These are phyloP conservation scores for Sisymbrium altissimum DNA, from an alignment of 345 rosid genomes.

Conservation along the genomic window DNA sequence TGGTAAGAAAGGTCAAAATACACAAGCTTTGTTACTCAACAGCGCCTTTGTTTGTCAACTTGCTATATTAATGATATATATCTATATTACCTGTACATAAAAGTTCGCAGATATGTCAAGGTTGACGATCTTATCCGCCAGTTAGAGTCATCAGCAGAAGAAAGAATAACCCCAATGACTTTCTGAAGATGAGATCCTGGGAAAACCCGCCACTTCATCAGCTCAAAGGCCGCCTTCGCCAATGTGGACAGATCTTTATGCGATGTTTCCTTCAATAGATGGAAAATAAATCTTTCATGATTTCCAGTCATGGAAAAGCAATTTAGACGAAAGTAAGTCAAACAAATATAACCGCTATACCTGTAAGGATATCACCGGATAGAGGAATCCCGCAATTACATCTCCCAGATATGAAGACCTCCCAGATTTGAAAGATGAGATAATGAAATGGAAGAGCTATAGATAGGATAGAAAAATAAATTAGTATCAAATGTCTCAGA, in stretches of 20 bases:
- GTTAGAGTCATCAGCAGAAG: conserved; percentile 73
- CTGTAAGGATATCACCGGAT: conserved; percentile 91
- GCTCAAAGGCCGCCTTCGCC: conserved; percentile 95
- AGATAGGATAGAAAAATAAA: background rate
- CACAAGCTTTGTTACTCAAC: background rate
- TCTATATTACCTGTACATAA: conserved; percentile 81
- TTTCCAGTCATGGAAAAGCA: background rate
- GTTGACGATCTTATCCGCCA: conserved; percentile 98
- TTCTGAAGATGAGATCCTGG: conserved; percentile 76
- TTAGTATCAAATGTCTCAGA: conserved; percentile 8
- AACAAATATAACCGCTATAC: conserved; percentile 39
- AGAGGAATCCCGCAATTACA: conserved; percentile 67
- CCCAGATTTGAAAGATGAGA: conserved; percentile 87
- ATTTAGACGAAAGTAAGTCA: background rate
- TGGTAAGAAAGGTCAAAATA: conserved; percentile 29
- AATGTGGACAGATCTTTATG: conserved; percentile 89
- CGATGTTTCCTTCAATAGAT: conserved; percentile 79
- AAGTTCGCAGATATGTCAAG: conserved; percentile 81
- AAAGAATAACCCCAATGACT: conserved; percentile 63
- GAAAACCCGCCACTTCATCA: conserved; percentile 88
- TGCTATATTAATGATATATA: conserved; percentile 9
- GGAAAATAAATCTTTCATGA: conserved; percentile 20
- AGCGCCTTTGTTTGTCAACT: conserved; percentile 7
- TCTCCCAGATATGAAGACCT: conserved; percentile 87
- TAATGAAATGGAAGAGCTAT: conserved; percentile 86